Conservation (phyloP, 2,329 filamentous ascomycete genomes). For the Chaetomium strumarium region DNA sequence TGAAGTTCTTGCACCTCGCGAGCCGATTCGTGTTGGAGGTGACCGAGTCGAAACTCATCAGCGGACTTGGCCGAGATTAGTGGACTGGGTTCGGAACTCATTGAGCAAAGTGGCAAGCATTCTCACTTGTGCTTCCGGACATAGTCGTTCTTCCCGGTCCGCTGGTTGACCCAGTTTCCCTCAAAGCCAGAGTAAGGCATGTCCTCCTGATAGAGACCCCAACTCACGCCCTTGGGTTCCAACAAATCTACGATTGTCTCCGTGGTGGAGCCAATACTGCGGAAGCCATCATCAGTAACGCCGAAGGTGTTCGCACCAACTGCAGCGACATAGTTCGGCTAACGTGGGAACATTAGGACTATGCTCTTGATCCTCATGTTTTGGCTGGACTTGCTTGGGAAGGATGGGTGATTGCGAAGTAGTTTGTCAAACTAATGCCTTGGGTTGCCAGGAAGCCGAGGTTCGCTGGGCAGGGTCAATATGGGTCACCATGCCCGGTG, state of each 20-base stretch:
- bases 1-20: not conserved
- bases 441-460: not conserved
- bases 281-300: not conserved
- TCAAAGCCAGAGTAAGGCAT: not conserved
- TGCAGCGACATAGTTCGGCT: not conserved
- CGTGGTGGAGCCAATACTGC: not conserved
- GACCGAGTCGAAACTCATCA: not conserved
- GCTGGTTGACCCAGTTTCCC: constrained; percentile 1
- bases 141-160: not conserved
- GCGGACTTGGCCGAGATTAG: not conserved
- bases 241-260: not conserved
- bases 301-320: not conserved
- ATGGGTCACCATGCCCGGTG: not conserved
- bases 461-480: not conserved
- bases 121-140: not conserved
- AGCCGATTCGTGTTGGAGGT: not conserved
- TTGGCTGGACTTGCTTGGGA: not conserved
- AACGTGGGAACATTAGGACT: not conserved
- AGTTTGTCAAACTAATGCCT: not conserved
- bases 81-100: not conserved
- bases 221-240: not conserved
- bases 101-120: not conserved
- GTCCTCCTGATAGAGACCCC: not conserved
- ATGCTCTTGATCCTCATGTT: not conserved
- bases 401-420: not conserved